These are phyloP conservation scores for Vitis rupestris DNA, from an alignment of 164 flowering plant species.

Conservation along the genomic window DNA sequence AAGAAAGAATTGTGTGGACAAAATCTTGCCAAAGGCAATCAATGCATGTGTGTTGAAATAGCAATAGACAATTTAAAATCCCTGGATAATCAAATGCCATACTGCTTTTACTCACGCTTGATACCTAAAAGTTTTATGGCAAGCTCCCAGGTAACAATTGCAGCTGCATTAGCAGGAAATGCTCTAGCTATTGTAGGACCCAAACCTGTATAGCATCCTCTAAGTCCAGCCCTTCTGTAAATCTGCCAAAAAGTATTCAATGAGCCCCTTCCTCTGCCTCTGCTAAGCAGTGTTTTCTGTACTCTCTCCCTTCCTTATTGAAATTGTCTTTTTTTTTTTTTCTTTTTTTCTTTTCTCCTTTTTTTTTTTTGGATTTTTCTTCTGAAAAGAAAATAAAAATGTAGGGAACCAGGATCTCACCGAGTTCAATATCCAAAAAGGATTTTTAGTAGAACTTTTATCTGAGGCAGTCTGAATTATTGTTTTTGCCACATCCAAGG, in stretches of 20 bases:
- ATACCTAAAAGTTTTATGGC: conserved; percentile 69
- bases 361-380: neutral
- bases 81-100: neutral
- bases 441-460: conserved; percentile 51
- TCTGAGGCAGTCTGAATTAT: conserved; percentile 74
- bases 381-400: neutral
- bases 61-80: too few species aligned
- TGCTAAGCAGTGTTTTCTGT: neutral
- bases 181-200: conserved; percentile 83
- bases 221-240: conserved; percentile 61
- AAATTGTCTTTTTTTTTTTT: too few species aligned
- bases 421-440: conserved; percentile 52
- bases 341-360: too few species aligned
- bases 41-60: neutral
- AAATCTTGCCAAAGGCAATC: neutral
- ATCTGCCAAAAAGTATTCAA: conserved; percentile 39
- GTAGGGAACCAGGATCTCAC: conserved; percentile 31
- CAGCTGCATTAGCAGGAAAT: conserved; percentile 97
- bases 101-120: conserved; percentile 30
- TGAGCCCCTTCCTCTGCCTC: neutral
- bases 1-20: neutral
- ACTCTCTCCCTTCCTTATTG: neutral
- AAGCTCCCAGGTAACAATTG: conserved; percentile 91
- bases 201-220: conserved; percentile 82
- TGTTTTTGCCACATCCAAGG: conserved; percentile 88